Conservation (phyloP, 2,329 filamentous ascomycete species). For the Colletotrichum sp. region DNA sequence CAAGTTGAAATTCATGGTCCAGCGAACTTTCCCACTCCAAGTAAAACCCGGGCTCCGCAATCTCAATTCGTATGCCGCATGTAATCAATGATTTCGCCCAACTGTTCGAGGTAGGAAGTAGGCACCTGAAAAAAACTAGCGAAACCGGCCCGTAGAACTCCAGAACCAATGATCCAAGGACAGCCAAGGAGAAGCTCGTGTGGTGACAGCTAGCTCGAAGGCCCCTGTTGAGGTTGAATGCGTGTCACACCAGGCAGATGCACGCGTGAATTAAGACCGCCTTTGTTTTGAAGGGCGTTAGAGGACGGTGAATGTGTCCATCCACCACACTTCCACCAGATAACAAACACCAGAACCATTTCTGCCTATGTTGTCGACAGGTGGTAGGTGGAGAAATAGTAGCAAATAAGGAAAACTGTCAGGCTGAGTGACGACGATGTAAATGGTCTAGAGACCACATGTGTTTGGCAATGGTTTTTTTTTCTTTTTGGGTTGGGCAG, state of each 20-base stretch:
- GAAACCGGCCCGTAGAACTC: constrained; percentile 14
- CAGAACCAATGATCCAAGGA: constrained; percentile 13
- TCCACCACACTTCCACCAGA: not conserved
- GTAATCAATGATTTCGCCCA: constrained; percentile 21
- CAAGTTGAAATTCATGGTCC: constrained; percentile 4
- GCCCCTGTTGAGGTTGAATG: not conserved
- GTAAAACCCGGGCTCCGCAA: constrained; percentile 12
- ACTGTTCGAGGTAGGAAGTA: constrained; percentile 3
- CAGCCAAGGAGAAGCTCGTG: not conserved
- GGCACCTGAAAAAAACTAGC: constrained; percentile 1
- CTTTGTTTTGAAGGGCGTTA: not conserved
- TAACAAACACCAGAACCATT: not conserved
- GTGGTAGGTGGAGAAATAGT: not conserved
- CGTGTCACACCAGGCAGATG: constrained; percentile 5
- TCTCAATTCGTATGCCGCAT: constrained; percentile 22
- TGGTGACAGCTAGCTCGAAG: not conserved
- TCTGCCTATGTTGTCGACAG: not conserved
- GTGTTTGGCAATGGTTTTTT: not conserved
- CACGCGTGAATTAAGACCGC: constrained; percentile 9
- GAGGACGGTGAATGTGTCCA: not conserved
- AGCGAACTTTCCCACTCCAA: not conserved
- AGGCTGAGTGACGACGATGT: not conserved
- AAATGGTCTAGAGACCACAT: not conserved
- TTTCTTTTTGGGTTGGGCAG: not conserved
- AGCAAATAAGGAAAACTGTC: not conserved